Evolutionary conservation across 176 grass and related monocot genomes (phyloP), one percentile per base, ranked within the genome.

Genomic region (Juncus effusus): DNA sequence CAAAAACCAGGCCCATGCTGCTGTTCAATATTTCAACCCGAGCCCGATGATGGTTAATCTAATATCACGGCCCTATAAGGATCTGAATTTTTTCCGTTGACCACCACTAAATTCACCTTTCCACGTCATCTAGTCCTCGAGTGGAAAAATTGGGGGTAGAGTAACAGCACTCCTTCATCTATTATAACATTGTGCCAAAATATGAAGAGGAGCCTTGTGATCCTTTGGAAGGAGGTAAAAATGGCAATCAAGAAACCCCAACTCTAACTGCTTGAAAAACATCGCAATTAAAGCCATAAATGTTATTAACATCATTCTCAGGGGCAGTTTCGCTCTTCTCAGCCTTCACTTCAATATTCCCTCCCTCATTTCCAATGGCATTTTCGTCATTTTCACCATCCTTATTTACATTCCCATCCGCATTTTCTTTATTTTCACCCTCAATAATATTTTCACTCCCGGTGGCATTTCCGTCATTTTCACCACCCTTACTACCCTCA

Each of bases 171-270:
- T 28, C 19, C 40, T 85, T 96, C 62, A 60, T 96, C 0, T 91
- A 96, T 67, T 63, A 74, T 7, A 81, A 80, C 66, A 77, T 88
- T 35, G 79, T 80, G 0, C 81, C 76, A 0, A 38, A 14, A 2
- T 58, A 19, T 7, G 0, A 56, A 8, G 70, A 89, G 36, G 75
- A 65, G 62, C 7, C 36, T 0, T 65, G 75, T 6, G 74, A 40
- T 8, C 49, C 37, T 11, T 40, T 37, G 4, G 61, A 68, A 40
- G 62, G 55, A 75, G 73, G 14, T 6, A 72, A 40, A 40, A 40
- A 56, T 4, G 73, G 14, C 15, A 38, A 49, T 1, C 37, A 44
- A 38, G 11, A 38, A 6, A 40, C 12, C 3, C 9, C 59, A 14
- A 36, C 10, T 12, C 41, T 6, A 7, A 50, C 36, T 35, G n/a